A percentile compares a stretch with the other conserved stretches of the same genome.
Conservation (phyloP, 179 eudicot species). For the Silene vulgaris region DNA sequence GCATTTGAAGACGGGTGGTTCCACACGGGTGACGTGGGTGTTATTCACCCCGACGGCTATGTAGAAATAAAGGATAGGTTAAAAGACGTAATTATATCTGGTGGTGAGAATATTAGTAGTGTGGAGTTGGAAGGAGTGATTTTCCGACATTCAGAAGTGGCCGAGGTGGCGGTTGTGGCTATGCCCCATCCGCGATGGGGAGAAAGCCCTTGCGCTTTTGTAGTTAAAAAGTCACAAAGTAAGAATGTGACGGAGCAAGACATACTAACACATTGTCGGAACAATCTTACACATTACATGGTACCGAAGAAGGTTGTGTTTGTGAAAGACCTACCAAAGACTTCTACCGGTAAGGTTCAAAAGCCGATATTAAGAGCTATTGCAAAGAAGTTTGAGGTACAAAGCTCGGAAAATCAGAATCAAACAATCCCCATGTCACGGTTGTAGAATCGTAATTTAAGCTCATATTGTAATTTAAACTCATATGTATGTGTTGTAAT, state of each 20-base stretch:
- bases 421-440: constrained; percentile 22
- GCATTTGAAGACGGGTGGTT: constrained; percentile 62
- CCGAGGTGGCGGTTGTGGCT: constrained; percentile 65
- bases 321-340: constrained; percentile 43
- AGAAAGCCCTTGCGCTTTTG: constrained; percentile 71
- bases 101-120: constrained; percentile 78
- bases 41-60: constrained; percentile 57
- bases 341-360: constrained; percentile 42
- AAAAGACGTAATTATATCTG: constrained; percentile 56
- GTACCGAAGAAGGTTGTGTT: constrained; percentile 29
- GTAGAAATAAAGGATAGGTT: constrained; percentile 59
- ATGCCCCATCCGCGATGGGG: constrained; percentile 75
- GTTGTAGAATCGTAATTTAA: constrained; percentile 6
- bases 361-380: constrained; percentile 43
- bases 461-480: not conserved
- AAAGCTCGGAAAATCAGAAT: not conserved
- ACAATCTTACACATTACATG: constrained; percentile 51
- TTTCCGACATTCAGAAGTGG: constrained; percentile 38
- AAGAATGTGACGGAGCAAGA: constrained; percentile 35
- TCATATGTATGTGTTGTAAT: too few relatives aligned
- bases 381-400: constrained; percentile 26
- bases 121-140: constrained; percentile 52
- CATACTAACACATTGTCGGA: constrained; percentile 41
- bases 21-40: constrained; percentile 64
- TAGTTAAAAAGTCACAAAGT: constrained; percentile 22